Percentiles rank a stretch among this genome's conserved stretches.
Conservation (phyloP, 1,284 basidiomycete species). For the Trametes pubescens region DNA sequence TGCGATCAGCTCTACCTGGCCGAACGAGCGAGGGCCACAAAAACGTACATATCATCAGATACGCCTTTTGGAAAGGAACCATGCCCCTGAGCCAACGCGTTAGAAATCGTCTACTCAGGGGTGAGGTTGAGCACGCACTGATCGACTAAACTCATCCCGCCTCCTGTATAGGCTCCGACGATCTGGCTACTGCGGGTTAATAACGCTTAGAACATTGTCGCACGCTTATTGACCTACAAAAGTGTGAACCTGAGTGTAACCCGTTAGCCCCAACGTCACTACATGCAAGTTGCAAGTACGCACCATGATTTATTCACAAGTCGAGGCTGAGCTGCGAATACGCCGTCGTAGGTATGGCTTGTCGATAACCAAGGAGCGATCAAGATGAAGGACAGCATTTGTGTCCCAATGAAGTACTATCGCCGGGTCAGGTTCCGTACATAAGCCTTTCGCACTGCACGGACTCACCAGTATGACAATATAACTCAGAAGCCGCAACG, state of each 20-base stretch:
- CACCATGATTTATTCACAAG: conserved; percentile 60
- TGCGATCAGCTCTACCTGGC: too few species aligned
- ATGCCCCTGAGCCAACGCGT: conserved; percentile 50
- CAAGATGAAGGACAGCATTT: conserved; percentile 68
- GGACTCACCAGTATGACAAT: conserved; percentile 51
- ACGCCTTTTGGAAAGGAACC: conserved; percentile 62
- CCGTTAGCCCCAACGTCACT: neutral
- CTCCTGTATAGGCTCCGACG: conserved; percentile 62
- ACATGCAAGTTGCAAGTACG: conserved; percentile 17
- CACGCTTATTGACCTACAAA: conserved; percentile 41
- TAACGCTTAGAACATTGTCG: neutral
- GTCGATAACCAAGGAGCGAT: conserved; percentile 59
- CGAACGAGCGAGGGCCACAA: neutral
- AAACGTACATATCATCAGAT: conserved; percentile 59
- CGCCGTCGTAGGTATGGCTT: conserved; percentile 52
- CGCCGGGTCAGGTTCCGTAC: neutral
- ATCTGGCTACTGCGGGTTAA: conserved; percentile 44
- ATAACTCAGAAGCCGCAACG: conserved; percentile 50
- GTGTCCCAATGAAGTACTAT: conserved; percentile 59
- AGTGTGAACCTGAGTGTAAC: conserved; percentile 50
- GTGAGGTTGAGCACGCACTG: conserved; percentile 43
- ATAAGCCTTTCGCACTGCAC: neutral
- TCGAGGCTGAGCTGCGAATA: conserved; percentile 55
- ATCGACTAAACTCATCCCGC: conserved; percentile 62
- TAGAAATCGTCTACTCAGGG: neutral